A percentile compares a stretch with the other conserved stretches of the same genome.
These are phyloP conservation scores for Albizia julibrissin DNA, from an alignment of 306 rosid species.

Conservation along the genomic window DNA sequence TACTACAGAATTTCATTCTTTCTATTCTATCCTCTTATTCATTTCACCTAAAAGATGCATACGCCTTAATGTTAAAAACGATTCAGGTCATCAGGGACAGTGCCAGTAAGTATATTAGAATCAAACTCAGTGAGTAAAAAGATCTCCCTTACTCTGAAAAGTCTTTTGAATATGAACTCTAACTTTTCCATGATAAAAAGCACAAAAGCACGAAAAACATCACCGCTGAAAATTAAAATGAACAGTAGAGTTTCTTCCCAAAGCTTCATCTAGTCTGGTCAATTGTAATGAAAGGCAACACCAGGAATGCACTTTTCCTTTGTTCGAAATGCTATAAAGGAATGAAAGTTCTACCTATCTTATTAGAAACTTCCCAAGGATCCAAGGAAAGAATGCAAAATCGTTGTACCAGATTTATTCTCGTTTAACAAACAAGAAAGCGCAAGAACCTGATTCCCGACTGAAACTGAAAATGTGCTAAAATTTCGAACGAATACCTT, in stretches of 20 bases:
- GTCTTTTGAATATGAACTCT: constrained; percentile 32
- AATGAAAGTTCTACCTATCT: constrained; percentile 37
- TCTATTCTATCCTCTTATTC: not conserved
- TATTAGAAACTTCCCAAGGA: constrained; percentile 38
- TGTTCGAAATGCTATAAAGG: constrained; percentile 31
- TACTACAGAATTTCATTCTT: not conserved
- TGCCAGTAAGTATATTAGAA: not conserved
- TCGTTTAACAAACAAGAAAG: constrained; percentile 80
- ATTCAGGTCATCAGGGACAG: not conserved
- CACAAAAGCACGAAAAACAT: constrained; percentile 45
- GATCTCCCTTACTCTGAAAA: constrained; percentile 56
- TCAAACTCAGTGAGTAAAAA: not conserved
- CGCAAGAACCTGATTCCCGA: constrained; percentile 46
- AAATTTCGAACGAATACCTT: constrained; percentile 34
- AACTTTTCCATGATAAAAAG: constrained; percentile 42
- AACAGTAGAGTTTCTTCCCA: constrained; percentile 54
- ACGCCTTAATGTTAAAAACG: not conserved
- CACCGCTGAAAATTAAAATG: constrained; percentile 51
- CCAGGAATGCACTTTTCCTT: constrained; percentile 53
- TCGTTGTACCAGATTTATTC: constrained; percentile 40
- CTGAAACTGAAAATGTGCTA: constrained; percentile 17
- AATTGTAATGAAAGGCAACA: constrained; percentile 56
- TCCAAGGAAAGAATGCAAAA: constrained; percentile 56
- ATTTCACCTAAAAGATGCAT: not conserved
- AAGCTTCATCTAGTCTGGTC: constrained; percentile 55